Evolutionary conservation across 495 filamentous ascomycete genomes (phyloP), one percentile per base, ranked within the genome.

Genomic region (Penicillium parvum): DNA sequence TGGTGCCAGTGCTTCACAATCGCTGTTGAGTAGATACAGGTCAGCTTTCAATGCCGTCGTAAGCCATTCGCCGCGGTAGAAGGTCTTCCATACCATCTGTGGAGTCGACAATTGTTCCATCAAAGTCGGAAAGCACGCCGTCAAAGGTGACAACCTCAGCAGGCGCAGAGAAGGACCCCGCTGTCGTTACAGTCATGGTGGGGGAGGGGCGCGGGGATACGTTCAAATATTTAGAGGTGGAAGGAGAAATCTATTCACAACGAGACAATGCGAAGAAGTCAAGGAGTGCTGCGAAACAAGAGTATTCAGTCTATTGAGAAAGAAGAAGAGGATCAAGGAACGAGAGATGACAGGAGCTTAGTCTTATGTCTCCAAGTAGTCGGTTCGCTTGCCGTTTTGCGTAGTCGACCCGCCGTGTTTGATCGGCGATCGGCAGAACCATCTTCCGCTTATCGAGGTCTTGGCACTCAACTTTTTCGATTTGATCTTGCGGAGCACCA

Each of bases 1-100:
- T 77, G 74, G 48, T 86, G 74, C 92, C 92, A 98, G 65, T 95
- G 84, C 63, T 96, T 95, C 40, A 88, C 79, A 26, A 98, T 90
- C 9, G 92, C 92, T 88, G 32, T 23, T 38, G n/a, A n/a, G 15
- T 3, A 4, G 30, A 7, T 14, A 12, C 16, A 25, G 28, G 32
- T 57, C 11, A 53, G 47, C 37, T 33, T 37, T 14, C 7, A 36
- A 29, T 37, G 22, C 22, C 29, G 27, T 23, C 23, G 32, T 32
- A 36, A n/a, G n/a, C n/a, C n/a, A n/a, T n/a, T n/a, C n/a, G n/a
- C n/a, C n/a, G n/a, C n/a, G n/a, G n/a, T n/a, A n/a, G n/a, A n/a
- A n/a, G n/a, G n/a, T n/a, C n/a, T n/a, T 10, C 37, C 57, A 49
- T 53, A 71, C 65, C 65, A 57, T 69, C 68, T 37, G 66, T 73